These are phyloP conservation scores for Cladosporium sp. DNA, from an alignment of 2,329 filamentous ascomycete genomes.

Conservation along the genomic window DNA sequence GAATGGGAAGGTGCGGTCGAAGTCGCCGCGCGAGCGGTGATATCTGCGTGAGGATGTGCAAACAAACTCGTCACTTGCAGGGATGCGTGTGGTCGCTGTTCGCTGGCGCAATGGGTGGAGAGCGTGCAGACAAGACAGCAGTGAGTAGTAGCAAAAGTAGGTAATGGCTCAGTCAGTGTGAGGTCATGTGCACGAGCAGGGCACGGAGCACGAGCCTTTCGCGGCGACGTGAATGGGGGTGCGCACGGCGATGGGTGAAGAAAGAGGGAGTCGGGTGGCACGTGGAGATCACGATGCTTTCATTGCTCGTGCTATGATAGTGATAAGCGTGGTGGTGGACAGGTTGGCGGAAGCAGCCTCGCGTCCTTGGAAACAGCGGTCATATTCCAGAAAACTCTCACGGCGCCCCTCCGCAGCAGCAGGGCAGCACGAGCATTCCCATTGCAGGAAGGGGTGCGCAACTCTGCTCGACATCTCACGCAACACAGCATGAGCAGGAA, in stretches of 20 bases:
- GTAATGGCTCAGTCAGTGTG: constrained; percentile 12
- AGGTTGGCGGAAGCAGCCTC: background rate
- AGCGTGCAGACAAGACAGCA: background rate
- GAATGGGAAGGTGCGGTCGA: background rate
- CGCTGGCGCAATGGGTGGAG: background rate
- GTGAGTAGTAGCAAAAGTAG: background rate
- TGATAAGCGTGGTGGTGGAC: too few species aligned
- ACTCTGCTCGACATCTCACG: background rate
- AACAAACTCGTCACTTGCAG: constrained; percentile 14
- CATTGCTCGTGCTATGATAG: too few species aligned
- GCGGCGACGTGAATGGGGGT: background rate
- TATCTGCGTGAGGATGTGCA: constrained; percentile 10
- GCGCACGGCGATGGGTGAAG: background rate
- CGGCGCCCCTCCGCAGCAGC: background rate
- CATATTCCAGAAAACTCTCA: constrained; percentile 7
- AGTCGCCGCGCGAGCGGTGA: background rate
- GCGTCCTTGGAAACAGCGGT: background rate
- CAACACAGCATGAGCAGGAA: background rate
- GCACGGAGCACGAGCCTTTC: background rate
- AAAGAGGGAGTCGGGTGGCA: background rate
- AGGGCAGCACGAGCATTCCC: background rate
- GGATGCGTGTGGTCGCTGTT: background rate
- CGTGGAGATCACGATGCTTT: background rate
- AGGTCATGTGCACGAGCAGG: constrained; percentile 5
- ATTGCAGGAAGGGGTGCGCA: background rate